Base-by-base conservation (phyloP, 2,329 filamentous ascomycete species). In the Xylariaceae sp. region DNA sequence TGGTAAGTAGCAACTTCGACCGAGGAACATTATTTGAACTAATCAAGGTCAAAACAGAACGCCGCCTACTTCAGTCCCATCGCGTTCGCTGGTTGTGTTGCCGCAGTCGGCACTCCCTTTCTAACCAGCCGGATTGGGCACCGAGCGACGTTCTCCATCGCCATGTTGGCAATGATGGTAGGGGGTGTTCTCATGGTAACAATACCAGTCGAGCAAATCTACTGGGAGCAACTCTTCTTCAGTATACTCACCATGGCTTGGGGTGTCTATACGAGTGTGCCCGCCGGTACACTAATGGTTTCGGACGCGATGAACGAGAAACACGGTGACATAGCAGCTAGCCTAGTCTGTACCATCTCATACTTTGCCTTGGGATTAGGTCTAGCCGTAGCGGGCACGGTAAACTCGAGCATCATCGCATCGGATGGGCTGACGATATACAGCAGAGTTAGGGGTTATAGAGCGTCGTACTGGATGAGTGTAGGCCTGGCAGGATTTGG, bases 321-420 rank as follows among this genome's bases (percentile, higher is more conserved):
- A 42, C 71, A 80, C 19, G 55, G 64, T 8, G 59, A 57, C n/a
- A 57, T 60, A 8, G 57, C 59, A 31, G 57, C 60, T 2, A 62
- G 55, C 19, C 47, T 68, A 31, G 61, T 64, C 6, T 63, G 53
- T 34, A 87, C 84, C 0, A 74, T 85, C 8, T 80, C 88, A 57
- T 87, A 89, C 67, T 89, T 88, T 64, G 79, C 78, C 55, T 87
- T 88, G 35, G 82, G 81, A 1, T 68, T 88, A 2, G 83, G 81
- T 0, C 73, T 89, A 0, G 86, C 85, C 0, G 77, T 89, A 45
- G 84, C 84, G 0, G 84, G 83, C 0, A 87, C 83, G 0, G 77
- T 87, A 2, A 83, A 87, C 63, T 68, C 70, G 0, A 69, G 73
- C 4, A 65, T 74, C 2, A 45, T 45, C 29, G 30, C 30, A 0